Base-by-base conservation (phyloP, 1,284 basidiomycete species). In the Omphalotus olearius region DNA sequence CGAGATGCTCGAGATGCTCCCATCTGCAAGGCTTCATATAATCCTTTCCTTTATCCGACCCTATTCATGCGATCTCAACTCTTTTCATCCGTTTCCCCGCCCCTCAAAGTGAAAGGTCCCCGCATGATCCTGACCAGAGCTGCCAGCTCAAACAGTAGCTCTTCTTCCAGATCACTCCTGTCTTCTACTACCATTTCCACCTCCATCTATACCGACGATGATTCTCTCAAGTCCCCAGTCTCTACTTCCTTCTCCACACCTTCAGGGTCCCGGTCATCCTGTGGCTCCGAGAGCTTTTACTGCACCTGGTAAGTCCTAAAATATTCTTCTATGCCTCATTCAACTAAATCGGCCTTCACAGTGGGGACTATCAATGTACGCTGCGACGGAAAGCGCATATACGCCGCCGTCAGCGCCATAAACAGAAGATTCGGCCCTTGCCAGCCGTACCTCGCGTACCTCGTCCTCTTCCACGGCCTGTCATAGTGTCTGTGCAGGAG, bases 171-270 rank as follows among this genome's bases (percentile, higher is more conserved):
- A 13, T 33, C 30, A 23, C 23, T 23, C 3, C 23, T 23, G 23
- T 23, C 23, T 23, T 23, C 23, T 23, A 23, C 23, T 23, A 23
- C 23, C 23, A 23, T 2, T 9, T 4, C 4, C 2, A 13, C 30
- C 30, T 33, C 30, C 30, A 33, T 33, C 2, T 33, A 33, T 13
- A 33, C 9, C 7, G 9, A 7, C 30, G 30, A 33, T 23, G 23
- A 26, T 14, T 55, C 55, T 3, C 59, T 62, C 11, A 55, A 56
- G 6, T 60, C 57, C 2, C 61, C 64, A 9, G 25, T 38, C 23
- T 57, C 62, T 0, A 60, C 58, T 18, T 58, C 59, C 11, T 20
- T 57, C 25, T 36, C 25, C 7, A 33, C 39, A 14, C 47, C 39
- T 6, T 41, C 47, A 20, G 42, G 35, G n/a, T 41, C 47, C 0